Conservation (phyloP, 73 alveolate genomes). For the Paramecium sexaurelia region DNA sequence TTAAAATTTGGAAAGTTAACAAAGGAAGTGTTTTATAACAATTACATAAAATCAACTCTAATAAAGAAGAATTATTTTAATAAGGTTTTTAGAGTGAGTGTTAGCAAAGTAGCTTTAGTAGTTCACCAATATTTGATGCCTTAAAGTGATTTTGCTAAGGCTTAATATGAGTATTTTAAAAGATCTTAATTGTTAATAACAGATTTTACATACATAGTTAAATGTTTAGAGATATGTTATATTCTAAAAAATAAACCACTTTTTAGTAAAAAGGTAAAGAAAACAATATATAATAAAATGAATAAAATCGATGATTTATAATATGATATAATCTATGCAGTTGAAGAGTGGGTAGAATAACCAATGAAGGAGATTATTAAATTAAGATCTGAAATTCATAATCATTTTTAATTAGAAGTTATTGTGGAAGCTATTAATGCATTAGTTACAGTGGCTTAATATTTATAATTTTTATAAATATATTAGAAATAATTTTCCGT, state of each 20-base stretch:
- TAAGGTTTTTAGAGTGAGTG: conserved; percentile 5
- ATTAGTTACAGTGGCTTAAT: conserved; percentile 8
- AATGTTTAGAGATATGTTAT: not conserved
- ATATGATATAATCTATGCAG: not conserved
- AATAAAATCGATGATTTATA: not conserved
- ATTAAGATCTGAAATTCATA: not conserved
- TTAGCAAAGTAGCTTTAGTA: too few species aligned
- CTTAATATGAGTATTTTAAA: not conserved
- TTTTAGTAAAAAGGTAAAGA: not conserved
- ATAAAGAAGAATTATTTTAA: not conserved
- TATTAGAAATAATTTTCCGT: not conserved
- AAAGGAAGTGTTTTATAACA: not conserved
- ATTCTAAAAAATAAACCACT: not conserved
- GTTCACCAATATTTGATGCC: not conserved
- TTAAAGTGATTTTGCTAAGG: not conserved
- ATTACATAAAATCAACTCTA: not conserved
- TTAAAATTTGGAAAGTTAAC: not conserved
- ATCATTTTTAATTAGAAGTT: not conserved
- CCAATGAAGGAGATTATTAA: not conserved
- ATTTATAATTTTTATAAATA: not conserved
- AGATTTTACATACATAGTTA: not conserved
- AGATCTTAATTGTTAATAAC: not conserved
- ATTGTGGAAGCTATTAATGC: not conserved
- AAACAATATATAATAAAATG: not conserved
- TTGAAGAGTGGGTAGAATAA: not conserved